Evolutionary conservation across 1,139 yeast species (phyloP).

Genomic region (Magnusiomyces starmeri): DNA sequence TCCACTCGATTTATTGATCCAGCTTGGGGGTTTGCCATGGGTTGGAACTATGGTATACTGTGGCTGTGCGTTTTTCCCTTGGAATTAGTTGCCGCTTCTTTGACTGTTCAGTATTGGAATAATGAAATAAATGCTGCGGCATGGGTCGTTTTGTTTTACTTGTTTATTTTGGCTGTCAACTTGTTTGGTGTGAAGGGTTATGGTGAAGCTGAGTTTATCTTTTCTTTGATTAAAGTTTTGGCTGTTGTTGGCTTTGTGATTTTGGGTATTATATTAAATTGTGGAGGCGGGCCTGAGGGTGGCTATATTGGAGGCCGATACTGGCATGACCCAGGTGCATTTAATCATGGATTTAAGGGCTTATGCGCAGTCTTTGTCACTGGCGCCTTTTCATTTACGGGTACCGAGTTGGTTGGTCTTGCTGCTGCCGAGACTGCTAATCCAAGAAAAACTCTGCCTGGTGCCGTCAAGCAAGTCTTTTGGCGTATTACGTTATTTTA

Average conservation of each 20-base stretch:
- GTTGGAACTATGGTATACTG: conserved; percentile 73
- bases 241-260: conserved; percentile 60
- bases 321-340: conserved; percentile 61
- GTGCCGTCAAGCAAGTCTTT: conserved; percentile 64
- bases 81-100: conserved; percentile 70
- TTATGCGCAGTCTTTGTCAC: conserved; percentile 74
- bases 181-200: conserved; percentile 63
- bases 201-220: conserved; percentile 62
- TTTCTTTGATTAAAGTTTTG: conserved; percentile 49
- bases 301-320: conserved; percentile 57
- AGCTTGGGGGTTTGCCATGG: conserved; percentile 78
- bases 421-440: conserved; percentile 80
- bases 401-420: conserved; percentile 73
- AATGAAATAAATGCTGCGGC: conserved; percentile 53
- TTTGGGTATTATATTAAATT: conserved; percentile 51
- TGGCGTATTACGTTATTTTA: conserved; percentile 66
- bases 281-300: conserved; percentile 61
- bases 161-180: conserved; percentile 48
- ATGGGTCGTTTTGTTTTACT: conserved; percentile 57
- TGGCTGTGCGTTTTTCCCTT: conserved; percentile 71
- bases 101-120: conserved; percentile 62
- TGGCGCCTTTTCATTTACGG: conserved; percentile 84
- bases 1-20: conserved; percentile 63
- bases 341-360: conserved; percentile 66
- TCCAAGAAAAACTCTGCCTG: conserved; percentile 62